Base-by-base conservation (phyloP, 179 eudicot genomes). In the Spinacia oleracea region DNA sequence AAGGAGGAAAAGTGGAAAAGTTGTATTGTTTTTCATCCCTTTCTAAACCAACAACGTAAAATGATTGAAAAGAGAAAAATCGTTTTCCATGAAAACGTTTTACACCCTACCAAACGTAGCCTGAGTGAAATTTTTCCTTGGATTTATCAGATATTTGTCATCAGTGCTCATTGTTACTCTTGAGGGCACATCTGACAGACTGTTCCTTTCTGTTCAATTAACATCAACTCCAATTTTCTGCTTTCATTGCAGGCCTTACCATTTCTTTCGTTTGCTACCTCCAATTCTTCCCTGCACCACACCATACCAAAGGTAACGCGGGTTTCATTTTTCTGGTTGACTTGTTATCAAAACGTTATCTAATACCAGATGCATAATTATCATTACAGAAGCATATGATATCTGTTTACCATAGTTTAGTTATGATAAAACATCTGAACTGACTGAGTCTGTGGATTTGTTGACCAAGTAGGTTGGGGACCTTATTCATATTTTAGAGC, bases 401-500 rank as follows among this genome's bases (percentile, higher is more conserved):
- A 4, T 27, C 6, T 62, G 66, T 56, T 56, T 53, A 12, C 1
- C 20, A 20, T 31, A 16, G 1, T 55, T 21, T 74, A 58, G 10
- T 14, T 5, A 1, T 45, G 34, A 6, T 25, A 46, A 0, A 23
- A 50, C 11, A 4, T 31, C 7, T 21, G 18, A 48, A 11, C 23
- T 7, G 29, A 51, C 14, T 46, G 4, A 1, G 58, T 50, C 20
- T 35, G 10, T 67, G 59, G 23, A 31, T 18, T 2, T 70, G 3
- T 42, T 79, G 72, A 29, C 35, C 15, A 20, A 43, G 9, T 32
- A 90, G 94, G 94, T 34, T 89, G 92, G 89, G 90, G 87, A 27
- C 81, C 91, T 4, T 81, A 89, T 55, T 89, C 90, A 40, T 85
- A 89, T 69, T 89, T 90, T 51, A 81, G 46, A 66, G 91, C 92